Percentiles rank a stretch among this genome's conserved stretches.
phyloP scores from a whole-genome alignment of 2,329 filamentous ascomycete genomes.

The Alternaria ethzedia region DNA sequence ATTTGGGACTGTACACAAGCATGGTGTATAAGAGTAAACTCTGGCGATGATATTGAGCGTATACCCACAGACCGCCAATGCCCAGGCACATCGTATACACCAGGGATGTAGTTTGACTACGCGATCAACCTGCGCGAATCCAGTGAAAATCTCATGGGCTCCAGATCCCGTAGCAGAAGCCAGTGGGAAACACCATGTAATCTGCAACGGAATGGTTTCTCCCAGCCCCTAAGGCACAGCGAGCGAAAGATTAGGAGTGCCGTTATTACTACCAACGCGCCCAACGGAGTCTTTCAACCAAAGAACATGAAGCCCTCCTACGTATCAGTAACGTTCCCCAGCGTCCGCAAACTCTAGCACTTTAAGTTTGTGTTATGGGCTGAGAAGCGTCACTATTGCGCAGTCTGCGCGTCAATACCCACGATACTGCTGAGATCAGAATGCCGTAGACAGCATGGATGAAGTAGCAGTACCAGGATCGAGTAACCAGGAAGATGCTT shows the following conservation, averaged over 20 bases:
- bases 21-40: neutral
- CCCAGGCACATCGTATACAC: fast-evolving
- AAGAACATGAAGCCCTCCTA: too few relatives aligned
- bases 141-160: neutral
- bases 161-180: neutral
- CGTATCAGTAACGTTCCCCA: neutral
- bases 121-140: fast-evolving
- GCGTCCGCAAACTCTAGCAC: neutral
- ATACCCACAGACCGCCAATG: neutral
- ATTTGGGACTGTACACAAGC: neutral
- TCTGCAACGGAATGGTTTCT: neutral
- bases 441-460: neutral
- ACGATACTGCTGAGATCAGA: neutral
- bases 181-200: fast-evolving
- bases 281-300: too few relatives aligned
- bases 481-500: neutral
- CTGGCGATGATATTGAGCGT: neutral
- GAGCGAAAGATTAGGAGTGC: neutral
- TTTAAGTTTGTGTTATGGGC: neutral
- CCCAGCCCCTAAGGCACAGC: neutral
- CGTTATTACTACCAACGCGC: neutral
- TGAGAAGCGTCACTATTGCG: neutral
- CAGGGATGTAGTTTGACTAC: neutral
- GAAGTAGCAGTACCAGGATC: neutral
- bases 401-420: neutral